Base-by-base conservation (phyloP, 1,139 yeast genomes). In the Diutina catenulata region DNA sequence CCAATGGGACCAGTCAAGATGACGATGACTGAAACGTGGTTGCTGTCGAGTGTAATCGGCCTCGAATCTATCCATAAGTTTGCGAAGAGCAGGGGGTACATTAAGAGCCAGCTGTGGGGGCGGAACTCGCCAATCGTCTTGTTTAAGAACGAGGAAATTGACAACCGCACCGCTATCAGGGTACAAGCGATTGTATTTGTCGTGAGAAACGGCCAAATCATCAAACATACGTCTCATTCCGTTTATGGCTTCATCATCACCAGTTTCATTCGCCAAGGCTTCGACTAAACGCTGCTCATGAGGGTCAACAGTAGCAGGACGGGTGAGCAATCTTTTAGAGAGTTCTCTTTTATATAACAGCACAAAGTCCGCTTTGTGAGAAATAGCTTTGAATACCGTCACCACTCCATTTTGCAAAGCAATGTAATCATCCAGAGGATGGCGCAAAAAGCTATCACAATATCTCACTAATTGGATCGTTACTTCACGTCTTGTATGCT, bases 1-100 rank as follows among this genome's bases (percentile, higher is more conserved):
- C 35, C 35, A 31, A n/a, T 31, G 20, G 7, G 25, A 21, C 35
- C 35, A 31, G 14, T 31, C 35, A 21, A 31, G 35, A 4, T 9
- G 21, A 8, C 14, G 35, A 18, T 21, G 24, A 7, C n/a, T 9
- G 9, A 21, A 11, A 7, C 21, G 21, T 3, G 9, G 8, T 4
- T n/a, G 6, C n/a, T 5, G 3, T 11, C 9, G 9, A 7, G 13
- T n/a, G n/a, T 31, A 31, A 5, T 21, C 35, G 8, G 3, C 5
- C 5, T 9, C 16, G 24, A 31, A 31, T 11, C 19, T 19, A 5
- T 7, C 13, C 18, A 31, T 10, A 5, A 31, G 10, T 13, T 10
- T 11, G 5, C 9, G 24, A 11, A 13, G 23, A 4, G n/a, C n/a
- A 4, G 18, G 24, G 3, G 26, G 35, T 6, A 13, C 15, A 21